Conservation (phyloP, 257 asterid species). For the Anisodus acutangulus region DNA sequence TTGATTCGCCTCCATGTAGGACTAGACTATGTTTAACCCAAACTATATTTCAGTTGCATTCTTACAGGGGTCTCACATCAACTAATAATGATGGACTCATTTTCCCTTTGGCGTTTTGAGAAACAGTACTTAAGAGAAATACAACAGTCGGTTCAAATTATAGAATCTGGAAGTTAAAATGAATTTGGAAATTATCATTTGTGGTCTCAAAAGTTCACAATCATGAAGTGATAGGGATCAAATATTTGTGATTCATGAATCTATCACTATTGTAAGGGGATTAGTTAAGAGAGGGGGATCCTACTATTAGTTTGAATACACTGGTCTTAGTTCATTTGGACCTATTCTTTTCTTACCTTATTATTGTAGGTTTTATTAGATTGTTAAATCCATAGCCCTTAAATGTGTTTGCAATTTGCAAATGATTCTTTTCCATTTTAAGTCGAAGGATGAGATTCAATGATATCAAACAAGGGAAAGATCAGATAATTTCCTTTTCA, state of each 20-base stretch:
- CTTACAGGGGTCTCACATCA: not conserved
- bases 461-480: not conserved
- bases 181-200: not conserved
- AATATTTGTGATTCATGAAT: not conserved
- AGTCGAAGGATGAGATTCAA: not conserved
- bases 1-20: not conserved
- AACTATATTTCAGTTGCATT: not conserved
- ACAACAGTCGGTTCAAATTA: not conserved
- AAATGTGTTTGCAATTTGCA: not conserved
- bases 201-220: not conserved
- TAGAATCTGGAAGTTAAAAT: not conserved
- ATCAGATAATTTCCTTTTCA: not conserved
- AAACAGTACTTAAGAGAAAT: not conserved
- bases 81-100: constrained; percentile 7
- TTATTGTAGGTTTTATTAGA: not conserved
- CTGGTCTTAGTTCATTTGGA: not conserved
- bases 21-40: not conserved
- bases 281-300: not conserved
- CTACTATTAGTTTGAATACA: not conserved
- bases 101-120: not conserved
- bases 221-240: not conserved
- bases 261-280: not conserved
- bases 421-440: not conserved
- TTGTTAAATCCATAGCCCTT: not conserved
- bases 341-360: not conserved